Evolutionary conservation across 23 red algal genomes (phyloP).

Genomic region (Chondrus crispus): DNA sequence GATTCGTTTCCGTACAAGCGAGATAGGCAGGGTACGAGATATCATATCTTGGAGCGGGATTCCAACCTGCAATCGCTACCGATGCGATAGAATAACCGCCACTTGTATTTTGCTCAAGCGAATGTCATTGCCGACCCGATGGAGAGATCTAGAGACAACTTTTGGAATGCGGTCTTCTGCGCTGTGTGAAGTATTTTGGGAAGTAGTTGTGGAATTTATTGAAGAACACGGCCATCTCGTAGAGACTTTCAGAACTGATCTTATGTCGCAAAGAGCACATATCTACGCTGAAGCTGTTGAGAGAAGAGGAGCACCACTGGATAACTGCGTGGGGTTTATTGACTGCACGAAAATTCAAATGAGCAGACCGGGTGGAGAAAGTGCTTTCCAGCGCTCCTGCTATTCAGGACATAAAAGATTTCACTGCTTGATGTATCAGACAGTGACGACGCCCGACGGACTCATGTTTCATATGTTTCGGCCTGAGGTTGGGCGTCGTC

Average conservation of each 20-base stretch:
- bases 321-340: constrained; percentile 52
- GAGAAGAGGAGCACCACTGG: not conserved
- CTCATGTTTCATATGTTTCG: not conserved
- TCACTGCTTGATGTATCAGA: not conserved
- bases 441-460: not conserved
- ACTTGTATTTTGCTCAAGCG: not conserved
- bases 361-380: not conserved
- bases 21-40: not conserved
- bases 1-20: not conserved
- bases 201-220: not conserved
- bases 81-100: not conserved
- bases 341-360: constrained; percentile 48
- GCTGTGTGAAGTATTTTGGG: not conserved
- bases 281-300: not conserved
- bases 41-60: not conserved
- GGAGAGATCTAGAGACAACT: not conserved
- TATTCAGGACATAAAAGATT: not conserved
- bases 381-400: not conserved
- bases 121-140: not conserved
- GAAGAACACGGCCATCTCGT: not conserved
- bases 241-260: not conserved
- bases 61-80: not conserved
- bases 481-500: not conserved
- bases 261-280: not conserved
- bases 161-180: not conserved